These are phyloP conservation scores for Clonostachys chloroleuca DNA, from an alignment of 2,329 filamentous ascomycete species.

Conservation along the genomic window DNA sequence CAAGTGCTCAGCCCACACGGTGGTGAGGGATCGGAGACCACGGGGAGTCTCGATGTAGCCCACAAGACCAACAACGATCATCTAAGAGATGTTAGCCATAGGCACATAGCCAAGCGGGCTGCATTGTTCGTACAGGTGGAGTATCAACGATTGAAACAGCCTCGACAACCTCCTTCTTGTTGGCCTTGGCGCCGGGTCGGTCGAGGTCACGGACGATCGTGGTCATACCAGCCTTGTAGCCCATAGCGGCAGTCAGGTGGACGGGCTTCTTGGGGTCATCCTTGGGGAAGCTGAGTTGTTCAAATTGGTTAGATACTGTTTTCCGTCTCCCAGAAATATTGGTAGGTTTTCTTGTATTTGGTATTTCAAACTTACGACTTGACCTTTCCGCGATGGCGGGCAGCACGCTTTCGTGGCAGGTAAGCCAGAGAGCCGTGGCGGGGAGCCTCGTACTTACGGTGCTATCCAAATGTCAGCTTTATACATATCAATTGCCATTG, in stretches of 20 bases:
- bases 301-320: not conserved
- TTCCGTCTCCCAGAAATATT: slow-evolving; percentile 12
- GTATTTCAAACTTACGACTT: slow-evolving; percentile 71
- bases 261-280: slow-evolving; percentile 99
- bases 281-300: slow-evolving; percentile 83
- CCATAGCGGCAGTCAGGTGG: slow-evolving; percentile 96
- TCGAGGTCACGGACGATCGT: slow-evolving; percentile 99
- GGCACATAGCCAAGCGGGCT: slow-evolving; percentile 74
- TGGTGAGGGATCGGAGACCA: slow-evolving; percentile 98
- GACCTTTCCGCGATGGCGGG: slow-evolving; percentile 94
- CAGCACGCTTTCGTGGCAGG: slow-evolving; percentile 86
- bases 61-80: slow-evolving; percentile 99
- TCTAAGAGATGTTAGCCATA: slow-evolving; percentile 76
- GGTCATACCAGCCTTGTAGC: slow-evolving; percentile 99
- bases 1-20: slow-evolving; percentile 99
- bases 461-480: slow-evolving; percentile 20
- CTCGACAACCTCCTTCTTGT: slow-evolving; percentile 98
- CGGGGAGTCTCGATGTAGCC: slow-evolving; percentile 99
- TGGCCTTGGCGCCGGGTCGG: slow-evolving; percentile 97
- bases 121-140: slow-evolving; percentile 88
- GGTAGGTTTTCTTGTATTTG: not conserved
- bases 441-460: slow-evolving; percentile 73
- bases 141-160: slow-evolving; percentile 86
- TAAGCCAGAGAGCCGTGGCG: slow-evolving; percentile 92
- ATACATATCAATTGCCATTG: slow-evolving; percentile 1